A percentile compares a stretch with the other conserved stretches of the same genome.
Evolutionary conservation across 441 rosid species (phyloP).

Genomic region (Jatropha podagrica): DNA sequence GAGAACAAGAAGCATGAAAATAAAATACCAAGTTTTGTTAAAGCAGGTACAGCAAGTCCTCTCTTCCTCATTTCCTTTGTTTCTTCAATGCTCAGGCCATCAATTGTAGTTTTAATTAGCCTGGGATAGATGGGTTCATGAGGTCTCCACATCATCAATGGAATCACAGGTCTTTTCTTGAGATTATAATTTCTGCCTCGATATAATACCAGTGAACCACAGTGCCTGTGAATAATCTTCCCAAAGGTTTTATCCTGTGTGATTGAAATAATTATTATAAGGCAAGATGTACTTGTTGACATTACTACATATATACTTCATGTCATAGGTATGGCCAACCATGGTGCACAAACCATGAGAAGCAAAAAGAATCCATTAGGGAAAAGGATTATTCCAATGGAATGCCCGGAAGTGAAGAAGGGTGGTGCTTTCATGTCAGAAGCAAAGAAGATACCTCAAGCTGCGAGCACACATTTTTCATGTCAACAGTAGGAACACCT

Average conservation of each 20-base stretch:
- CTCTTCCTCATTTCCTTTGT: constrained; percentile 83
- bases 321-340: constrained; percentile 1
- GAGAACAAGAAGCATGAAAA: not conserved
- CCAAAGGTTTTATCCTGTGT: constrained; percentile 85
- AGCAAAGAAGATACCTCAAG: constrained; percentile 61
- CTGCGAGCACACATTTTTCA: constrained; percentile 79
- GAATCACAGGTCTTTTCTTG: constrained; percentile 74
- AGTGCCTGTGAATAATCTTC: constrained; percentile 68
- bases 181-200: constrained; percentile 80
- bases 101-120: constrained; percentile 79
- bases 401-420: constrained; percentile 1
- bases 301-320: not conserved
- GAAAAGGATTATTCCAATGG: not conserved
- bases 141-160: constrained; percentile 93
- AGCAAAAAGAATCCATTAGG: not conserved
- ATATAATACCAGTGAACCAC: constrained; percentile 71
- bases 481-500: constrained; percentile 87
- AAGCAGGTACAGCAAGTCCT: constrained; percentile 66
- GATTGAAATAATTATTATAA: constrained; percentile 10
- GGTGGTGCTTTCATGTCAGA: not conserved
- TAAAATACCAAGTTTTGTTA: constrained; percentile 69
- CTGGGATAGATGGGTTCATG: constrained; percentile 85
- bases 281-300: not conserved
- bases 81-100: constrained; percentile 75
- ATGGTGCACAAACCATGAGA: constrained; percentile 5